These are phyloP conservation scores for Tetraselmis striata DNA, from an alignment of 139 green algal genomes.

Conservation along the genomic window DNA sequence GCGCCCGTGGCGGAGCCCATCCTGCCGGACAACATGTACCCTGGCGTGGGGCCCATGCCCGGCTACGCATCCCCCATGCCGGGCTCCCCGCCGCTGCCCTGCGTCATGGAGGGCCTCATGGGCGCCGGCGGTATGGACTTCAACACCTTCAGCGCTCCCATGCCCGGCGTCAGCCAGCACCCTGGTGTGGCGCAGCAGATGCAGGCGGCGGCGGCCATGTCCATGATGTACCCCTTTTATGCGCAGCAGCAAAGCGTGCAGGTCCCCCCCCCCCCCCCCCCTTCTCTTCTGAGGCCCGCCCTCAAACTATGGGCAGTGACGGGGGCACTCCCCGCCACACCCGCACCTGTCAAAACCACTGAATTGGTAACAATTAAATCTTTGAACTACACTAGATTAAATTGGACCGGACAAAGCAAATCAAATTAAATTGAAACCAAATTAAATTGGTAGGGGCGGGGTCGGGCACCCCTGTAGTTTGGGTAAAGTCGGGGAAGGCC, in stretches of 20 bases:
- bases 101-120: not conserved
- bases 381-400: too few relatives aligned
- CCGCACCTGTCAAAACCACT: too few relatives aligned
- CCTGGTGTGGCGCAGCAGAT: conserved; percentile 6
- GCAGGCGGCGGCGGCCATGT: conserved; percentile 17
- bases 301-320: too few relatives aligned
- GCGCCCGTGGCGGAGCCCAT: not conserved
- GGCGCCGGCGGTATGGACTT: not conserved
- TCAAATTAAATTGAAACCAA: too few relatives aligned
- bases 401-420: too few relatives aligned
- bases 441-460: too few relatives aligned
- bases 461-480: too few relatives aligned
- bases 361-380: too few relatives aligned
- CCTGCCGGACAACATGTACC: not conserved
- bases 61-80: not conserved
- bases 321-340: too few relatives aligned
- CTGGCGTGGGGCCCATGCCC: not conserved
- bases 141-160: not conserved
- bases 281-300: too few relatives aligned
- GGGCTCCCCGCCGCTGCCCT: not conserved
- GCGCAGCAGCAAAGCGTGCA: conserved; percentile 15
- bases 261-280: too few relatives aligned
- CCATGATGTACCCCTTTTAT: conserved; percentile 25
- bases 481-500: too few relatives aligned
- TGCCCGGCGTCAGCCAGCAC: not conserved